A percentile compares a stretch with the other conserved stretches of the same genome.
Evolutionary conservation across 2,329 filamentous ascomycete species (phyloP).

Genomic region (Dothistroma septosporum): DNA sequence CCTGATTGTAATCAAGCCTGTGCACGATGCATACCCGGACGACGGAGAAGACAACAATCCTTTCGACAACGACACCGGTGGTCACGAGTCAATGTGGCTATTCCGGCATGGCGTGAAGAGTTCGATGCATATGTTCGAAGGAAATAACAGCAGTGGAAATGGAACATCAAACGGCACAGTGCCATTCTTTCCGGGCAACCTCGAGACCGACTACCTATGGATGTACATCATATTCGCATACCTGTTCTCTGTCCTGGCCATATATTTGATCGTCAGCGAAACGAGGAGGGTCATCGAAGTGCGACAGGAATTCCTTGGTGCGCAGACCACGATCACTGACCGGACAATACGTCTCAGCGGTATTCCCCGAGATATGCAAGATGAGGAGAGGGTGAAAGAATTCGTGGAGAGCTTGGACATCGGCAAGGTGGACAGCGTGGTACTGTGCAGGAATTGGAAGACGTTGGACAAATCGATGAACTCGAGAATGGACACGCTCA

Average conservation of each 20-base stretch:
- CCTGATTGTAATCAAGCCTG: conserved; percentile 73
- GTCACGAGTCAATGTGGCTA: conserved; percentile 8
- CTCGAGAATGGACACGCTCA: conserved; percentile 60
- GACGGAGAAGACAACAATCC: conserved; percentile 29
- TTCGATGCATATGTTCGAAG: conserved; percentile 5
- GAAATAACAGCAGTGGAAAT: conserved; percentile 8
- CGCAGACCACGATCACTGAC: conserved; percentile 92
- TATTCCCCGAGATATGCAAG: conserved; percentile 72
- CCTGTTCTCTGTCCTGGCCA: conserved; percentile 75
- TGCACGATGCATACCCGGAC: conserved; percentile 66
- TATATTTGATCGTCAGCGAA: conserved; percentile 78
- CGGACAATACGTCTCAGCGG: conserved; percentile 88
- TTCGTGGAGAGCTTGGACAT: conserved; percentile 85
- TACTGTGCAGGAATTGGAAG: conserved; percentile 81
- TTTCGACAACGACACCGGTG: conserved; percentile 20
- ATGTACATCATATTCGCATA: conserved; percentile 94
- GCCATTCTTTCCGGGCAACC: conserved; percentile 20
- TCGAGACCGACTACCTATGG: conserved; percentile 67
- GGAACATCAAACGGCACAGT: conserved; percentile 7
- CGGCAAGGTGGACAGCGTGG: conserved; percentile 83
- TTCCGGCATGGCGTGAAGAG: conserved; percentile 8
- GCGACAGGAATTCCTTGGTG: conserved; percentile 85
- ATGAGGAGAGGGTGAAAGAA: conserved; percentile 76
- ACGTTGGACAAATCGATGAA: conserved; percentile 71
- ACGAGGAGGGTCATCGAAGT: conserved; percentile 81